phyloP scores from a whole-genome alignment of 2,329 filamentous ascomycete genomes.

The Xylariaceae sp. region DNA sequence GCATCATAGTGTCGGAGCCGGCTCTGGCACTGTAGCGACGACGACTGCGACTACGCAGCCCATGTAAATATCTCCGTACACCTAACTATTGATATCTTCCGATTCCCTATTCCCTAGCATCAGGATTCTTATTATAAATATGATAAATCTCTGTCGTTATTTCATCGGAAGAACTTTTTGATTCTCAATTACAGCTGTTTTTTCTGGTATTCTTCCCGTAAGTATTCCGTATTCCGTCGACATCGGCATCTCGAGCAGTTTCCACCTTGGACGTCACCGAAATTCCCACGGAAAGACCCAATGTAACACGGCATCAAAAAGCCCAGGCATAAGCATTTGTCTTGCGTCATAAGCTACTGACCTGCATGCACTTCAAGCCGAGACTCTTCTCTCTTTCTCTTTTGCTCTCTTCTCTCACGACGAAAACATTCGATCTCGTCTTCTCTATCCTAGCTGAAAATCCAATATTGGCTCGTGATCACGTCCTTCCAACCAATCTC shows the following conservation, averaged over 20 bases:
- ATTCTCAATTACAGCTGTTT: too few species aligned
- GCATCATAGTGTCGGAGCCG: too few species aligned
- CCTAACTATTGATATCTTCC: too few species aligned
- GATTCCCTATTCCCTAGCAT: too few species aligned
- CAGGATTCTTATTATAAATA: too few species aligned
- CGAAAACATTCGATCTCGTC: not conserved
- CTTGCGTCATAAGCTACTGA: not conserved
- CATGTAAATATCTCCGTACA: too few species aligned
- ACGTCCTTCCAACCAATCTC: not conserved
- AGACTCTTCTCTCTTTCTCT: not conserved
- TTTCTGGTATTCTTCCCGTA: not conserved
- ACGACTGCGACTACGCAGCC: too few species aligned
- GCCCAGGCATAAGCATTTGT: not conserved
- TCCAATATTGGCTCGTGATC: constrained; percentile 1
- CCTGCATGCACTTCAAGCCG: not conserved
- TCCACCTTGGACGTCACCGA: not conserved
- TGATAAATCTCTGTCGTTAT: too few species aligned
- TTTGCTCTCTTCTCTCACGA: not conserved
- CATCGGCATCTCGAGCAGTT: not conserved
- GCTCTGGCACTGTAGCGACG: too few species aligned
- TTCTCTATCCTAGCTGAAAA: constrained; percentile 1
- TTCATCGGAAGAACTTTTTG: too few species aligned
- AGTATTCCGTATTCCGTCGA: not conserved
- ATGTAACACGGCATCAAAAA: not conserved
- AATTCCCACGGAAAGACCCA: not conserved